Percentiles rank a stretch among this genome's conserved stretches.
Conservation (phyloP, 768 basidiomycete genomes). For the Sistotremastrum niveocremeum region DNA sequence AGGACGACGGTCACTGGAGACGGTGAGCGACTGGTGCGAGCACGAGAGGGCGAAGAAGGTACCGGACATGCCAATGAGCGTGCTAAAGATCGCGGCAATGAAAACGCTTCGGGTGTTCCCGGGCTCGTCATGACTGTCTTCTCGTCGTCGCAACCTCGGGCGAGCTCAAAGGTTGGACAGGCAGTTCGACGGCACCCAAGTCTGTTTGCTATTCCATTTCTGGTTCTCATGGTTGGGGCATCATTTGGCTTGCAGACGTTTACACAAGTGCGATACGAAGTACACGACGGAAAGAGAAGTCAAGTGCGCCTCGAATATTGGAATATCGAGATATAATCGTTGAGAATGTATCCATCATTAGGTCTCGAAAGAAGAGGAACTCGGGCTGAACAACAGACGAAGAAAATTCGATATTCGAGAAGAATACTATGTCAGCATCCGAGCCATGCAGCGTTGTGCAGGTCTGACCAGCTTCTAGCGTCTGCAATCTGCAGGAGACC, state of each 20-base stretch:
- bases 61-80: background rate
- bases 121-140: conserved; percentile 34
- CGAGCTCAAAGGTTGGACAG: conserved; percentile 17
- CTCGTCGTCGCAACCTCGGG: conserved; percentile 14
- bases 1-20: conserved; percentile 56
- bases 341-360: conserved; percentile 9
- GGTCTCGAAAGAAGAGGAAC: conserved; percentile 70
- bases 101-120: background rate
- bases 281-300: conserved; percentile 68
- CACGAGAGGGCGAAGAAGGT: background rate
- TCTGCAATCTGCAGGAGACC: conserved; percentile 44
- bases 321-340: background rate
- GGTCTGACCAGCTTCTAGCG: conserved; percentile 30
- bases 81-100: background rate
- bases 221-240: conserved; percentile 72
- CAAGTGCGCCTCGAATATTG: conserved; percentile 28
- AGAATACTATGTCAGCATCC: conserved; percentile 82
- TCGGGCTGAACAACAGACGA: conserved; percentile 52
- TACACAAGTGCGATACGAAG: conserved; percentile 84
- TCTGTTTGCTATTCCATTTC: conserved; percentile 78
- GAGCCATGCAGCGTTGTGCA: background rate
- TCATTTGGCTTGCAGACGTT: conserved; percentile 74
- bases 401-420: conserved; percentile 87
- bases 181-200: conserved; percentile 47
- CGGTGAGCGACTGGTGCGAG: background rate